A percentile compares a stretch with the other conserved stretches of the same genome.
Conservation (phyloP, 2,329 filamentous ascomycete genomes). For the Tolypocladium tropicale region DNA sequence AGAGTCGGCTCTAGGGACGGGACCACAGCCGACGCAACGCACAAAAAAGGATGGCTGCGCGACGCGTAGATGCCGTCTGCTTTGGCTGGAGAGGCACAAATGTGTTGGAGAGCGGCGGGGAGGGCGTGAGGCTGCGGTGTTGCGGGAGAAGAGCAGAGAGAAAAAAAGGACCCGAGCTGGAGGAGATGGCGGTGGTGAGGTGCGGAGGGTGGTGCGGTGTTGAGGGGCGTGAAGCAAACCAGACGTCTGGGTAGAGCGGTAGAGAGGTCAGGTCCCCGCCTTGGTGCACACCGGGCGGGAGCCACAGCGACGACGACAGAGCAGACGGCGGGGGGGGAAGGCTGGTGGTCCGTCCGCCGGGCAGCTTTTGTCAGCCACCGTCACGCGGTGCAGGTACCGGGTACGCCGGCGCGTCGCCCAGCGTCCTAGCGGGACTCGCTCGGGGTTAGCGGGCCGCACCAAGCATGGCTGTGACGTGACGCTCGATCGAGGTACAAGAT, state of each 20-base stretch:
- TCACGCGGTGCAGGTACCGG: not conserved
- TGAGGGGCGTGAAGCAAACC: constrained; percentile 1
- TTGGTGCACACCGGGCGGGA: not conserved
- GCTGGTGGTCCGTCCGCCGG: not conserved
- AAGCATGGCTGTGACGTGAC: not conserved
- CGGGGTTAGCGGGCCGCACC: not conserved
- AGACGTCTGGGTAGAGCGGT: too few relatives aligned
- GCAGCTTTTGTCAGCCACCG: not conserved
- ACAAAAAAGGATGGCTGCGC: constrained; percentile 11
- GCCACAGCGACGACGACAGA: not conserved
- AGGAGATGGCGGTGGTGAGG: constrained; percentile 1
- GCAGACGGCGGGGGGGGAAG: not conserved
- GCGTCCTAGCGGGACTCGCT: not conserved
- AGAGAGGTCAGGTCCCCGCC: not conserved
- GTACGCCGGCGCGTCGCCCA: not conserved
- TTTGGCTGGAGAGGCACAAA: constrained; percentile 1
- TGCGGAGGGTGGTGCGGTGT: not conserved
- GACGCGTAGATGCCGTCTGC: constrained; percentile 9
- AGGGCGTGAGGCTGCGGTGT: not conserved
- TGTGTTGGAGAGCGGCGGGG: not conserved
- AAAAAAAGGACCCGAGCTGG: not conserved
- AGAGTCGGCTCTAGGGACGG: constrained; percentile 10
- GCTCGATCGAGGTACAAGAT: not conserved
- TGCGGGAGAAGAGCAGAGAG: not conserved
- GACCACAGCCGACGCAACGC: constrained; percentile 14